Evolutionary conservation across 305 asterid species (phyloP), one percentile per base, ranked within the genome.

Genomic region (Fraxinus albicans): DNA sequence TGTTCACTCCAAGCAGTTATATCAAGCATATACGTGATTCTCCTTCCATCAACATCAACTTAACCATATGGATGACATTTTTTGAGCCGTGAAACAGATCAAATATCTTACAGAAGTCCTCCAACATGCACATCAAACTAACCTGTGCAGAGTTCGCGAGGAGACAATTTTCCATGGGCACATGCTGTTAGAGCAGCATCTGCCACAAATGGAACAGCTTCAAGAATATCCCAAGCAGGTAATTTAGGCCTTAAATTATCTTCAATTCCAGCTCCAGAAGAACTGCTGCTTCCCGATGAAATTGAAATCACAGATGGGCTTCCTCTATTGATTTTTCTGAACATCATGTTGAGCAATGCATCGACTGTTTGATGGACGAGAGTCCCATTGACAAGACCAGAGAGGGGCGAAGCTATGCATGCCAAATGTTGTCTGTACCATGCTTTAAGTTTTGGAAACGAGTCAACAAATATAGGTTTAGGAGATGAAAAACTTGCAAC

Each of bases 91-190:
- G 36, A 47, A 50, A 23, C 1, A 1, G 44, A 40, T 13, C 21
- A 2, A 69, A 79, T 21, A 73, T 19, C 29, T 29, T 65, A 34
- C 12, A 74, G 34, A 38, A 53, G 76, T 55, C 44, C 29, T 53
- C 63, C 63, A 53, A 4, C 21, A 73, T 19, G 82, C 31, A 31
- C 31, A 33, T 44, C 69, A 34, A 70, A 86, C 91, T 65, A 80
- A 96, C 99, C 99, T 82, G 99, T 96, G 84, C 99, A 96, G 79
- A 96, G 91, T 88, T 94, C 99, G 50, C 99, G 97, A 44, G 99
- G 98, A 63, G 99, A 93, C 82, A 95, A 86, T 84, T 86, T 92
- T 76, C 96, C 98, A 83, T 96, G 98, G 38, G 98, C 97, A 79
- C 99, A 96, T 2, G 97, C 98, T 2, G 98, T 92, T 53, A 96